Evolutionary conservation across 1,284 basidiomycete genomes (phyloP), one percentile per base, ranked within the genome.

Genomic region (Rhodotorula sp.): DNA sequence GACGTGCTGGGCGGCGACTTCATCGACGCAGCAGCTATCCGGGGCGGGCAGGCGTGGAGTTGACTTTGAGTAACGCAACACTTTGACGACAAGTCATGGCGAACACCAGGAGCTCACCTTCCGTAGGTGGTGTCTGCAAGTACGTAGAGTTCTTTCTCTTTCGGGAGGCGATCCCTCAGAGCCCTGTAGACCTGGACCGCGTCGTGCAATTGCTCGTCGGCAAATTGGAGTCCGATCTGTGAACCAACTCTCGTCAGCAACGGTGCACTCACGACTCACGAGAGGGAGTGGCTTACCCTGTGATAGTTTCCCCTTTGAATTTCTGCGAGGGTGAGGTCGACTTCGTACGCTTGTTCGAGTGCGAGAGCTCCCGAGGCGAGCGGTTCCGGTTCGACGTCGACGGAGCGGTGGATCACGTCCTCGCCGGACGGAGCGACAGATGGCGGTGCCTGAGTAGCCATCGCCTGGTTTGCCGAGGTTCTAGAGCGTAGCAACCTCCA

Each of bases 41-140:
- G 20, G 12, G 15, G 18, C 15, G 12, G 15, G 43, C 23, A 64
- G n/a, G 51, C 10, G 23, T 7, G 63, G 58, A 5, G 26, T n/a
- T 31, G 31, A 56, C 15, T 68, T 48, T 58, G 57, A 47, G 5
- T 10, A 14, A 14, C 26, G 52, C 23, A 52, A 5, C 34, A 34
- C 34, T 34, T 34, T 34, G 3, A 34, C 34, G 1, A 34, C 34
- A 34, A 34, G 34, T 34, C 34, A 34, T 8, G 34, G 34, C 5
- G 34, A 5, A 34, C 6, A 8, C 8, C 8, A 34, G 34, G 34
- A 34, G 34, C 88, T 77, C 83, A 88, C 93, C 91, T 94, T 80
- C 95, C 96, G 81, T 98, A 98, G 43, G 94, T 97, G 39, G 95
- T 98, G 82, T 98, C 96, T 20, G 95, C 95, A 26, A 97, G 86